phyloP scores from a whole-genome alignment of 1,284 basidiomycete species.

The Thecaphora thlaspeos region DNA sequence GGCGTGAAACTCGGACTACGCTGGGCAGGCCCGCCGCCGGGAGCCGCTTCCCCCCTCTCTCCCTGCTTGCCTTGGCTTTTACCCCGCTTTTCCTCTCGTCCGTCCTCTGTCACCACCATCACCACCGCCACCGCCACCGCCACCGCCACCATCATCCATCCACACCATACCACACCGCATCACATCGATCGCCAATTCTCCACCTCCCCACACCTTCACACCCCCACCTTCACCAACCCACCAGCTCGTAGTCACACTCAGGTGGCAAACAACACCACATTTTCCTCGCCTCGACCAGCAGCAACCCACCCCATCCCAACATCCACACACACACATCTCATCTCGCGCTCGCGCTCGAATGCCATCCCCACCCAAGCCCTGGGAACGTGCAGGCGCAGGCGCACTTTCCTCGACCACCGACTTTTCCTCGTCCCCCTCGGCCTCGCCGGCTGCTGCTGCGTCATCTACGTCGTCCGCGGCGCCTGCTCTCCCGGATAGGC shows the following conservation, averaged over 20 bases:
- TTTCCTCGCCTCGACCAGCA: no score
- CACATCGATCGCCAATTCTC: no score
- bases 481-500: constrained; percentile 51
- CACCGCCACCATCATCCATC: no score
- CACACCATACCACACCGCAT: no score
- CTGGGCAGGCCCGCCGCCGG: no score
- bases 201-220: no score
- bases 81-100: not conserved
- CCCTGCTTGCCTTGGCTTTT: no score
- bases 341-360: constrained; percentile 9
- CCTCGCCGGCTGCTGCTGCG: constrained; percentile 11
- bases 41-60: no score
- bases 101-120: not conserved
- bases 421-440: constrained; percentile 13
- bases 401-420: constrained; percentile 14
- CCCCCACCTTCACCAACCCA: no score
- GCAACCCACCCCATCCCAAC: not conserved
- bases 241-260: no score
- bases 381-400: constrained; percentile 52
- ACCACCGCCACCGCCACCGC: not conserved
- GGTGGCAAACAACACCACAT: no score
- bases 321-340: not conserved
- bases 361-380: constrained; percentile 56
- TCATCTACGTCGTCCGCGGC: constrained; percentile 19
- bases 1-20: no score